Evolutionary conservation across 352 stramenopile species (phyloP).

Genomic region (Phytophthora tubulina): DNA sequence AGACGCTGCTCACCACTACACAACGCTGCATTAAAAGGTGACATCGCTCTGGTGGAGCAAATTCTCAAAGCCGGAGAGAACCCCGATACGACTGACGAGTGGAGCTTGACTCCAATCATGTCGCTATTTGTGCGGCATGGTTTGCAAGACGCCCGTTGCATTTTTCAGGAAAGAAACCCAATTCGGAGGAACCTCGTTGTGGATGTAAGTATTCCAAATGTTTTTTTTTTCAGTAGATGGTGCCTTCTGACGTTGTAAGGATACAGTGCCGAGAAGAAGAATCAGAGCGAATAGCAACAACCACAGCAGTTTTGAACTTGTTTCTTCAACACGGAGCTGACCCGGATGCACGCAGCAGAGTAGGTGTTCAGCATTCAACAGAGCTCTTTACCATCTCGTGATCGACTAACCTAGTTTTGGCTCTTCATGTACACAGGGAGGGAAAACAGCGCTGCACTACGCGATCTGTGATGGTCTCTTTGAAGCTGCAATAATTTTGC

Average conservation of each 20-base stretch:
- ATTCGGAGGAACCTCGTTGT: slow-evolving; percentile 36
- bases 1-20: slow-evolving; percentile 19
- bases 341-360: slow-evolving; percentile 17
- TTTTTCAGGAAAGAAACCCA: slow-evolving; percentile 23
- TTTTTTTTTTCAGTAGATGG: background rate
- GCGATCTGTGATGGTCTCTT: slow-evolving; percentile 29
- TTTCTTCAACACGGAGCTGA: slow-evolving; percentile 20
- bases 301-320: slow-evolving; percentile 12
- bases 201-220: slow-evolving; percentile 27
- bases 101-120: slow-evolving; percentile 36
- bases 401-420: background rate
- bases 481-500: slow-evolving; percentile 32
- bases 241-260: background rate
- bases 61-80: slow-evolving; percentile 26
- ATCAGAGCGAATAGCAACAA: background rate
- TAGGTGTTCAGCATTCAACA: background rate
- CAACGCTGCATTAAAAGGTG: slow-evolving; percentile 22
- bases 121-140: slow-evolving; percentile 28
- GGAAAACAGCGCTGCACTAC: slow-evolving; percentile 34
- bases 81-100: slow-evolving; percentile 30
- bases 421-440: slow-evolving; percentile 13
- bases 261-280: slow-evolving; percentile 36
- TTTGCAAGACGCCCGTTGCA: slow-evolving; percentile 33
- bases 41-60: slow-evolving; percentile 13
- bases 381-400: no score